Base-by-base conservation (phyloP, 75 land plant genomes). In the Adiantum capillusveneris region DNA sequence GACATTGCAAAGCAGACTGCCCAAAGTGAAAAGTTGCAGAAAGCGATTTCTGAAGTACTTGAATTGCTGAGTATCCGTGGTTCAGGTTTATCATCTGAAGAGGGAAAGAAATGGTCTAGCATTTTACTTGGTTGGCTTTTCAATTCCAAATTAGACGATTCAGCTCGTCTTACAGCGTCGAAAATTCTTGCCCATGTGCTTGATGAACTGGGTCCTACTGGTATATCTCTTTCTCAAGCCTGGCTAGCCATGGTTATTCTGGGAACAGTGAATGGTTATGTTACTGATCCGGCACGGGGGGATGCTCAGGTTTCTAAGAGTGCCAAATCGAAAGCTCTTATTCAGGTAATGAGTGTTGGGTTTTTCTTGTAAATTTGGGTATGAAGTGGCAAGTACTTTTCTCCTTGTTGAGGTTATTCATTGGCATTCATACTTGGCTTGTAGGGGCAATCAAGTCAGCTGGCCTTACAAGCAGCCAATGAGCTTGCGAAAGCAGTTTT, bases 61-160 rank as follows among this genome's bases (percentile, higher is more conserved):
- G 88, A 88, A 62, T 54, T 84, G 45, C 57, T 89, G 12, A 77
- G 63, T 30, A 55, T 61, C 1, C 71, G 58, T 25, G 80, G 81
- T 29, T 31, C 48, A 25, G 77, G 73, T 52, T 79, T 95, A 27
- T 78, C 86, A 25, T 64, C 74, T 53, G 84, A 86, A 60, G 96
- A 95, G 53, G 80, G 92, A 54, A 81, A 86, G 50, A 84, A 67
- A 59, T 95, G 99, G 99, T 86, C 96, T 44, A 81, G 73, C 6
- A 95, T 90, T 77, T 75, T 95, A 14, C 65, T 95, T 31, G 66
- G 65, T 27, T 95, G 99, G 99, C 59, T 86, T 59, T 90, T 67
- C 71, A 78, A 78, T 43, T 64, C 69, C 28, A 31, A 25, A 20
- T 74, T 79, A 25, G 79, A 82, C 2, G 75, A 79, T 25, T 22